Evolutionary conservation across 148 eudicot species (phyloP).

Genomic region (Rhododendron kiyosumense): DNA sequence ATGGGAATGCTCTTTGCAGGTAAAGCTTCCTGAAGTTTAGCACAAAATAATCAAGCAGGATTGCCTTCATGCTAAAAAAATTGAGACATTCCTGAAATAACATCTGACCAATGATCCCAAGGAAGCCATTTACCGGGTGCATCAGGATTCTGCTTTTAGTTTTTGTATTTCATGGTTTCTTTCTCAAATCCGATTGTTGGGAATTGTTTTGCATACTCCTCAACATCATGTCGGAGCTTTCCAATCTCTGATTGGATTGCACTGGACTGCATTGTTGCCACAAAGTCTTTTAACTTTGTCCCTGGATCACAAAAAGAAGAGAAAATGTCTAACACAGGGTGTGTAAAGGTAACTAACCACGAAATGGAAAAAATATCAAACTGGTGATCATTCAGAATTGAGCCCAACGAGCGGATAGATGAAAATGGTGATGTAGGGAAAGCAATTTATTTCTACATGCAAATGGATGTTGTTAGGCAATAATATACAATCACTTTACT

Average conservation of each 20-base stretch:
- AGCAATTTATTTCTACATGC: background rate
- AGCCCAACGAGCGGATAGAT: background rate
- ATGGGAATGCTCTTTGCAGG: background rate
- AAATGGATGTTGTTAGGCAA: background rate
- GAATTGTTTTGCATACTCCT: conserved; percentile 95
- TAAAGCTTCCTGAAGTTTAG: background rate
- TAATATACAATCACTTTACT: background rate
- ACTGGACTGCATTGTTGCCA: conserved; percentile 63
- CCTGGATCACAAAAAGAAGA: conserved; percentile 35
- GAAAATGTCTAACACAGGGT: background rate
- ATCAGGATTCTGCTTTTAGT: conserved; percentile 29
- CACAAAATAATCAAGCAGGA: background rate
- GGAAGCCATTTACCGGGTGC: conserved; percentile 12
- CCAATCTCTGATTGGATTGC: conserved; percentile 65
- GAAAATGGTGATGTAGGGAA: background rate
- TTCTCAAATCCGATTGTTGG: conserved; percentile 97
- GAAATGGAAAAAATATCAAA: background rate
- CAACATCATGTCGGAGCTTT: conserved; percentile 77
- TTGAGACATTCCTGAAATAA: background rate
- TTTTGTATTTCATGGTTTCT: conserved; percentile 90
- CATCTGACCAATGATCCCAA: conserved; percentile 7
- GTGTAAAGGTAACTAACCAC: background rate
- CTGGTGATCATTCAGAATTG: background rate
- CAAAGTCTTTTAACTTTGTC: conserved; percentile 94
- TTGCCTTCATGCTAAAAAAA: background rate